phyloP scores from a whole-genome alignment of 1,284 basidiomycete species.

The Anthracocystis setariae region DNA sequence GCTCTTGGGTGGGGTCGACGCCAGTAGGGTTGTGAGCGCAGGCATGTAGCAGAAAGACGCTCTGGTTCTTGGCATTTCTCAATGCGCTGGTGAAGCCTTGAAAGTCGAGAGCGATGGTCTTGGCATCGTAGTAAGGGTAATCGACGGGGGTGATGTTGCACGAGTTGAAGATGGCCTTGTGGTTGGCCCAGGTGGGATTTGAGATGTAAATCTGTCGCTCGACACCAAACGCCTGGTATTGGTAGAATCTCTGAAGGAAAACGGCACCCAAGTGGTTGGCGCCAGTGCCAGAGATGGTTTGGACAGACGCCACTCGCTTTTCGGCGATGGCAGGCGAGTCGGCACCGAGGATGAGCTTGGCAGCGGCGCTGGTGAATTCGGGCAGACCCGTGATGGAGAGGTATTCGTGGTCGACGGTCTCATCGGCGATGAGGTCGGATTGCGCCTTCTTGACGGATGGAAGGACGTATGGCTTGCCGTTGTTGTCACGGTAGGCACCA shows the following conservation, averaged over 20 bases:
- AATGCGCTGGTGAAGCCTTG: constrained; percentile 76
- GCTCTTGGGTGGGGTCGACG: constrained; percentile 87
- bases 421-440: constrained; percentile 76
- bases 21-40: constrained; percentile 96
- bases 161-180: constrained; percentile 86
- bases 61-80: constrained; percentile 74
- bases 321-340: constrained; percentile 80
- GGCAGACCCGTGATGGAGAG: constrained; percentile 88
- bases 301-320: constrained; percentile 67
- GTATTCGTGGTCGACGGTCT: constrained; percentile 89
- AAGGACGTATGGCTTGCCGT: constrained; percentile 70
- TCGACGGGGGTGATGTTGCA: constrained; percentile 81
- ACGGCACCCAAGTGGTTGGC: constrained; percentile 91
- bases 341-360: constrained; percentile 81
- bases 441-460: constrained; percentile 74
- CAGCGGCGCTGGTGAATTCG: constrained; percentile 81
- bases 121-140: constrained; percentile 90
- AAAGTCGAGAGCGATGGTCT: constrained; percentile 88
- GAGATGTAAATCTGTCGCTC: constrained; percentile 77
- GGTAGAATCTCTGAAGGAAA: constrained; percentile 87
- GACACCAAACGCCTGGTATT: constrained; percentile 67
- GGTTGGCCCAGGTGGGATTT: constrained; percentile 95
- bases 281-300: constrained; percentile 91
- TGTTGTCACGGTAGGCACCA: constrained; percentile 69
- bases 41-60: constrained; percentile 88